A percentile compares a stretch with the other conserved stretches of the same genome.
These are phyloP conservation scores for Piedraia hortae DNA, from an alignment of 2,329 filamentous ascomycete genomes.

Conservation along the genomic window DNA sequence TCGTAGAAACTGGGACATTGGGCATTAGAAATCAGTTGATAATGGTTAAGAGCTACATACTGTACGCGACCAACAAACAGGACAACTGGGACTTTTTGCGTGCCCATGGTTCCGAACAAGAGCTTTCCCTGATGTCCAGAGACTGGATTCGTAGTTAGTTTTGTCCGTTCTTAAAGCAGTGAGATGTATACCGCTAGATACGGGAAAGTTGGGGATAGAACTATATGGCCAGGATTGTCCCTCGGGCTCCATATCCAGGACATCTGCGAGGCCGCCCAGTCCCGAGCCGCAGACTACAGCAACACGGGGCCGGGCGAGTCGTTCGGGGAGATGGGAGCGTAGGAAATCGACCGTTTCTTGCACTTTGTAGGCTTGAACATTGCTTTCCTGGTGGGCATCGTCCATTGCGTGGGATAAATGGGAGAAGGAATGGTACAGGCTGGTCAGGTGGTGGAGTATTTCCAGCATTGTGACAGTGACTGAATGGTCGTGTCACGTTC, in stretches of 20 bases:
- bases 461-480: conserved; percentile 4
- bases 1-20: conserved; percentile 31
- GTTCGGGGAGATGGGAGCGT: conserved; percentile 20
- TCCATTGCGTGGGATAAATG: conserved; percentile 9
- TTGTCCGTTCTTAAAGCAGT: conserved; percentile 1
- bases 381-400: conserved; percentile 11
- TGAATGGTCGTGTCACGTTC: too few relatives aligned
- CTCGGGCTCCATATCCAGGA: conserved; percentile 22
- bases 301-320: conserved; percentile 25
- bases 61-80: conserved; percentile 37
- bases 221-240: conserved; percentile 29
- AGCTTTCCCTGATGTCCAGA: conserved; percentile 36
- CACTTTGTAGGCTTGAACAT: conserved; percentile 16
- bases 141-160: conserved; percentile 13
- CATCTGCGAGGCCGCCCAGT: conserved; percentile 30
- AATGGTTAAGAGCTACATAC: conserved; percentile 18
- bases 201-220: conserved; percentile 32
- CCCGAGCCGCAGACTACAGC: conserved; percentile 39
- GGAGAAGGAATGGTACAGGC: conserved; percentile 10
- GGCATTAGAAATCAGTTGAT: conserved; percentile 1
- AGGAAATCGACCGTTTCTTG: conserved; percentile 25
- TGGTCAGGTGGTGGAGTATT: conserved; percentile 10
- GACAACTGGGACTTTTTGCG: conserved; percentile 25
- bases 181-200: conserved; percentile 26
- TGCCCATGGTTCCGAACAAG: conserved; percentile 31